Evolutionary conservation across 2,329 filamentous ascomycete species (phyloP), one percentile per base, ranked within the genome.

Genomic region (Neopestalotiopsis sp.): DNA sequence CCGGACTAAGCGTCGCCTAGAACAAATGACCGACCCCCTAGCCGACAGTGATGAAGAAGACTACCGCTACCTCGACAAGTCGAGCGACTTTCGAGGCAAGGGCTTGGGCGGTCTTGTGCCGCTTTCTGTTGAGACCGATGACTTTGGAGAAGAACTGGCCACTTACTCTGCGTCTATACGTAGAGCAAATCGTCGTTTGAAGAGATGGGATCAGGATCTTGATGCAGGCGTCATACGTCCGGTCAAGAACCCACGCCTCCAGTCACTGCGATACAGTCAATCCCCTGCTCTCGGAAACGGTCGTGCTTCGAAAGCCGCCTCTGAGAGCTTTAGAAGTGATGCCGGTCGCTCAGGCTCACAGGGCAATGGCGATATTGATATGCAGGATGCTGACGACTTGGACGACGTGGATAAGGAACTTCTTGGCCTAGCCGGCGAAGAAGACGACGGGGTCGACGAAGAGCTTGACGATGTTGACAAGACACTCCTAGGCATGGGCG

Each of bases 141-240:
- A 95, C 79, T 92, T 90, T 73, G 93, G 93, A 58, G 93, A 95
- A 78, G 92, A 95, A 78, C 85, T 89, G 5, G 86, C 86, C 67
- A 85, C 88, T 1, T 91, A 93, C 69, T 87, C 89, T 4, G 89
- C 91, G 12, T 87, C 92, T 7, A 81, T 95, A 20, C 84, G 90
- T 66, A 86, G 91, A 17, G 85, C 86, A 1, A 82, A 85, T 24
- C 86, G 93, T 34, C 86, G 93, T 56, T 82, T 95, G n/a, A 83
- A 87, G 66, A 86, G 93, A 40, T 95, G 93, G 93, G 86, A 89
- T 40, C 81, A 78, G 12, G 80, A 81, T n/a, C 74, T 78, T 12
- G 80, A 82, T 24, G 78, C 85, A 3, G 85, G 84, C 2, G 83
- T 88, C 20, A 79, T 89, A 67, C 75, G 79, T 3, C 79, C 85